Percentiles rank a stretch among this genome's conserved stretches.
Conservation (phyloP, 148 eudicot genomes). For the Gaultheria prostrata region DNA sequence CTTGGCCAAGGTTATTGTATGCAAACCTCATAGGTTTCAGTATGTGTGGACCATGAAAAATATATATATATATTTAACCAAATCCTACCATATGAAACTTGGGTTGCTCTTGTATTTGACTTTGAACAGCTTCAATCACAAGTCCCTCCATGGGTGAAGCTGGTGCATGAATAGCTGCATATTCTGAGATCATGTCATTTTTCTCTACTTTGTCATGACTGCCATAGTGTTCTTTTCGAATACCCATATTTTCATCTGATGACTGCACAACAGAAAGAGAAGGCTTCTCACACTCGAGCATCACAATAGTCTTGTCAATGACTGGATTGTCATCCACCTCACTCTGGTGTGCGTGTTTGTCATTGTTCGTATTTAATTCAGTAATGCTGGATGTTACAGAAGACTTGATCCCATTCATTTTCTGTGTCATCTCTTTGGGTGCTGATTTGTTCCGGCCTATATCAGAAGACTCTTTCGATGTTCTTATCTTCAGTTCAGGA, state of each 20-base stretch:
- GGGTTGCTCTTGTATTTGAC: slow-evolving; percentile 34
- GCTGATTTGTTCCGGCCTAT: slow-evolving; percentile 35
- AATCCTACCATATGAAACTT: slow-evolving; percentile 38
- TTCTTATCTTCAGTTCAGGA: slow-evolving; percentile 59
- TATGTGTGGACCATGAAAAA: no score
- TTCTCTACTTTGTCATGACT: slow-evolving; percentile 30
- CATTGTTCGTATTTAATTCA: slow-evolving; percentile 8
- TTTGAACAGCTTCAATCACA: slow-evolving; percentile 29
- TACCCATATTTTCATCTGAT: slow-evolving; percentile 25
- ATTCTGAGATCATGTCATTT: slow-evolving; percentile 22
- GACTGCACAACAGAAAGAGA: slow-evolving; percentile 29
- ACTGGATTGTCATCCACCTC: slow-evolving; percentile 68
- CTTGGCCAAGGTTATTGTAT: not conserved
- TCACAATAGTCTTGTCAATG: slow-evolving; percentile 78
- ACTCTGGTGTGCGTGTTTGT: slow-evolving; percentile 21
- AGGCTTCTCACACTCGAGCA: slow-evolving; percentile 74
- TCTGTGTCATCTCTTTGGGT: slow-evolving; percentile 32
- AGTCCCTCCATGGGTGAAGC: slow-evolving; percentile 50
- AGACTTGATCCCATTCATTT: slow-evolving; percentile 27
- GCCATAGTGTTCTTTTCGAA: slow-evolving; percentile 22
- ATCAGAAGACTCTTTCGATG: slow-evolving; percentile 41
- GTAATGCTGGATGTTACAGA: slow-evolving; percentile 27
- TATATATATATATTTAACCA: not conserved
- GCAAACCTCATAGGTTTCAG: not conserved
- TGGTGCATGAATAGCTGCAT: slow-evolving; percentile 34